A percentile compares a stretch with the other conserved stretches of the same genome.
phyloP scores from a whole-genome alignment of 208 protist genomes.

The Trypanosoma grayi region DNA sequence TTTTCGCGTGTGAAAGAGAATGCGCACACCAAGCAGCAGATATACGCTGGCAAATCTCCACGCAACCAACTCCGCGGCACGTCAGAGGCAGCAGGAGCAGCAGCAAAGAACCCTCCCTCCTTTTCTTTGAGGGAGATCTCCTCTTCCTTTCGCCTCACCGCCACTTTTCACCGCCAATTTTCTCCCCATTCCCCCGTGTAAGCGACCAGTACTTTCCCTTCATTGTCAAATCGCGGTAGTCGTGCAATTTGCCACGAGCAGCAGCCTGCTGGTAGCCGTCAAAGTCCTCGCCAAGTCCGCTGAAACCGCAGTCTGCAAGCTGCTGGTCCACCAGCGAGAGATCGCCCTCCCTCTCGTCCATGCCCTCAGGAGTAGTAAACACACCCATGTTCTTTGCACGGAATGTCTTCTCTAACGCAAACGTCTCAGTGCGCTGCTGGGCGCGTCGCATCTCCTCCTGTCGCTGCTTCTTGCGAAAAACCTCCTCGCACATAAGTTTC shows the following conservation, averaged over 20 bases:
- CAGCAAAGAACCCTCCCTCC: too few relatives aligned
- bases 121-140: not conserved
- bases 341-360: not conserved
- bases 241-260: slow-evolving; percentile 57
- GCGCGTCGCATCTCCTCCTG: slow-evolving; percentile 34
- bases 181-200: slow-evolving; percentile 48
- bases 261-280: slow-evolving; percentile 72
- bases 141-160: slow-evolving; percentile 12
- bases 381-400: slow-evolving; percentile 70
- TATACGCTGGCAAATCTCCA: too few relatives aligned
- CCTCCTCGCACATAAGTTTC: slow-evolving; percentile 61
- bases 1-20: too few relatives aligned
- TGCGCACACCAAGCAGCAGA: too few relatives aligned
- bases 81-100: too few relatives aligned
- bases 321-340: slow-evolving; percentile 86
- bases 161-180: slow-evolving; percentile 45
- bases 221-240: slow-evolving; percentile 86
- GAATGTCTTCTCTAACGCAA: slow-evolving; percentile 62
- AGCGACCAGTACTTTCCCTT: slow-evolving; percentile 79
- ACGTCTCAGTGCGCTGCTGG: slow-evolving; percentile 31
- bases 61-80: too few relatives aligned
- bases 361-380: slow-evolving; percentile 23
- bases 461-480: slow-evolving; percentile 56
- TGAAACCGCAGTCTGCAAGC: slow-evolving; percentile 52
- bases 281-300: slow-evolving; percentile 49